Evolutionary conservation across 805 yeast genomes (phyloP).

Genomic region (Kluyveromyces wickerhamii): DNA sequence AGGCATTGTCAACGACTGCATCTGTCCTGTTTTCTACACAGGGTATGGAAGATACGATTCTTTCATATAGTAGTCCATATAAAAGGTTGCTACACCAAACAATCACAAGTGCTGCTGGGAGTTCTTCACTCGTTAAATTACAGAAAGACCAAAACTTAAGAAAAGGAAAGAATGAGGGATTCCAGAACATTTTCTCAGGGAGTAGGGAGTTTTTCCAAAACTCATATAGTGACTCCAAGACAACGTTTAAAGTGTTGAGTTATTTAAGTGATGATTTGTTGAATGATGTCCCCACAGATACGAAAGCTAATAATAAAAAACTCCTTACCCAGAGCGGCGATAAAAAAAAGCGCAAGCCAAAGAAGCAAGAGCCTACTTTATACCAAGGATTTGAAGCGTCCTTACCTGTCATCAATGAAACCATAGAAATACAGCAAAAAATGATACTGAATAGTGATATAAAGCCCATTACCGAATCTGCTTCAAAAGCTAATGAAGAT

Average conservation of each 20-base stretch:
- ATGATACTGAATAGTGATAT: slow-evolving; percentile 15
- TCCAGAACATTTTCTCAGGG: slow-evolving; percentile 27
- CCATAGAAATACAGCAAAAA: slow-evolving; percentile 25
- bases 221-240: slow-evolving; percentile 30
- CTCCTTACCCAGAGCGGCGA: slow-evolving; percentile 12
- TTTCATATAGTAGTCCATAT: slow-evolving; percentile 27
- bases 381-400: slow-evolving; percentile 66
- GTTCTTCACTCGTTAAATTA: slow-evolving; percentile 11
- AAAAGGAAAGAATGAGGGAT: slow-evolving; percentile 10
- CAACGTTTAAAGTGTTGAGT: slow-evolving; percentile 41
- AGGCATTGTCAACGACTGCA: slow-evolving; percentile 49
- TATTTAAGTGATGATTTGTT: slow-evolving; percentile 57
- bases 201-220: slow-evolving; percentile 35
- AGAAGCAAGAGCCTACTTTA: slow-evolving; percentile 37
- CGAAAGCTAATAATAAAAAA: slow-evolving; percentile 3
- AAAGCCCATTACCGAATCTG: slow-evolving; percentile 13
- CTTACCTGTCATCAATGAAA: slow-evolving; percentile 42
- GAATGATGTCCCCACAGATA: slow-evolving; percentile 39
- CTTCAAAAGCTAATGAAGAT: slow-evolving; percentile 18
- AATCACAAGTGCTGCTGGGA: slow-evolving; percentile 16
- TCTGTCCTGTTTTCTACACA: slow-evolving; percentile 44
- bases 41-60: slow-evolving; percentile 27
- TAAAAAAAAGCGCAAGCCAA: slow-evolving; percentile 8
- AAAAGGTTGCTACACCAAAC: slow-evolving; percentile 25
- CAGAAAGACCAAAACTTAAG: background rate